Conservation (phyloP, 2,329 filamentous ascomycete genomes). For the Cercospora sesami region DNA sequence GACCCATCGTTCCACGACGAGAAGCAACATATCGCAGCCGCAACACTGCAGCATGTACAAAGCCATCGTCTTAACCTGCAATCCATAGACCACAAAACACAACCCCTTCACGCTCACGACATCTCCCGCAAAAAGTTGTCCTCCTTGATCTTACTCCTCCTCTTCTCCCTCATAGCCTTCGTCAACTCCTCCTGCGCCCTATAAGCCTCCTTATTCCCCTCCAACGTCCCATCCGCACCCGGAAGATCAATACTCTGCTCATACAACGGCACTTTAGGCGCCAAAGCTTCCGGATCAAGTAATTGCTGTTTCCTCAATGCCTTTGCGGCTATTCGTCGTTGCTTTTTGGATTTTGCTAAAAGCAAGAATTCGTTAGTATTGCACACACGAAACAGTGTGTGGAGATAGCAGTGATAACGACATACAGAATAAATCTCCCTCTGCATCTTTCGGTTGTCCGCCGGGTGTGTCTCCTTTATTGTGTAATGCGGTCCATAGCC, state of each 20-base stretch:
- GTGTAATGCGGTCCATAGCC: constrained; percentile 73
- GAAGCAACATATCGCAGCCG: no score
- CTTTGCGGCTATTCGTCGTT: constrained; percentile 69
- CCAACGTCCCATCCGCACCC: constrained; percentile 49
- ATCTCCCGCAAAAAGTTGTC: constrained; percentile 81
- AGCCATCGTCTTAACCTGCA: not conserved
- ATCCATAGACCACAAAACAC: not conserved
- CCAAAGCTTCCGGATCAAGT: constrained; percentile 65
- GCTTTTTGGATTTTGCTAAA: constrained; percentile 80
- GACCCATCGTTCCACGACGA: not conserved
- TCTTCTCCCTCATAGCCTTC: constrained; percentile 71
- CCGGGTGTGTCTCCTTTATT: constrained; percentile 49
- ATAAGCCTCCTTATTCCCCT: constrained; percentile 49
- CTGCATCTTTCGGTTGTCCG: constrained; percentile 55
- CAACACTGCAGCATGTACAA: not conserved
- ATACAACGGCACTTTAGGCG: constrained; percentile 67
- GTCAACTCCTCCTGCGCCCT: constrained; percentile 63
- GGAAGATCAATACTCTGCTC: constrained; percentile 77
- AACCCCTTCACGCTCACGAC: constrained; percentile 42
- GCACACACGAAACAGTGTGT: not conserved
- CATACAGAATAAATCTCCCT: constrained; percentile 79
- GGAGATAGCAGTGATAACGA: constrained; percentile 26
- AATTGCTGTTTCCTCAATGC: constrained; percentile 62
- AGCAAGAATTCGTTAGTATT: not conserved
- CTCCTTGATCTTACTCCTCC: constrained; percentile 78